Evolutionary conservation across 1,139 yeast genomes (phyloP).

Genomic region (Candida labiduridarum): DNA sequence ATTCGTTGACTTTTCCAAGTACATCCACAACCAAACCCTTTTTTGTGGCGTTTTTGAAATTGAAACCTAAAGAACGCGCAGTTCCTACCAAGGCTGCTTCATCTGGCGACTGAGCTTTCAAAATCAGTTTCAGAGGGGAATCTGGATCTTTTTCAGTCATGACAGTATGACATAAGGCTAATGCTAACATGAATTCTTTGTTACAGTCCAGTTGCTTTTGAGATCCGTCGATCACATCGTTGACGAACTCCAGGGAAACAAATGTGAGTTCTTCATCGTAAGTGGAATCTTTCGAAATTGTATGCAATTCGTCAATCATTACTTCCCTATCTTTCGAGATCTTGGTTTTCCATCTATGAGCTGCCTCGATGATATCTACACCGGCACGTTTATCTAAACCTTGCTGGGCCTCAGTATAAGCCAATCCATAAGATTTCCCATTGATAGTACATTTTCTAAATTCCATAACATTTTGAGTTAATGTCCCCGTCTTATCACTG

Average conservation of each 20-base stretch:
- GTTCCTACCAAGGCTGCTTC: conserved; percentile 95
- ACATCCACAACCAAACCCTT: conserved; percentile 68
- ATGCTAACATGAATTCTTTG: conserved; percentile 80
- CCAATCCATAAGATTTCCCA: conserved; percentile 88
- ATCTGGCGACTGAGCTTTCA: conserved; percentile 98
- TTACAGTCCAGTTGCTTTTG: conserved; percentile 60
- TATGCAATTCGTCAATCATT: conserved; percentile 62
- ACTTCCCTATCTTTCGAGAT: conserved; percentile 63
- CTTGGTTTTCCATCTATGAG: conserved; percentile 58
- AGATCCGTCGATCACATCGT: conserved; percentile 31
- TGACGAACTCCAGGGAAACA: conserved; percentile 63
- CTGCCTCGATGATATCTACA: conserved; percentile 71
- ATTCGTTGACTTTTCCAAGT: conserved; percentile 74
- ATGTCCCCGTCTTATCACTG: conserved; percentile 95
- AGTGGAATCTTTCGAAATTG: conserved; percentile 56
- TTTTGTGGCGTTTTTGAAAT: conserved; percentile 75
- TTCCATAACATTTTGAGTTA: conserved; percentile 97
- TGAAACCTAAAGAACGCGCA: conserved; percentile 90
- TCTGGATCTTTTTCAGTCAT: conserved; percentile 66
- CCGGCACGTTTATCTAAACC: conserved; percentile 92
- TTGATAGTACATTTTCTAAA: conserved; percentile 89
- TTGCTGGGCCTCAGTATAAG: conserved; percentile 94
- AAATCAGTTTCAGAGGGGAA: conserved; percentile 55
- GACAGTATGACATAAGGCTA: conserved; percentile 92
- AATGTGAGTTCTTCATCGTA: conserved; percentile 74